A percentile compares a stretch with the other conserved stretches of the same genome.
phyloP scores from a whole-genome alignment of 495 filamentous ascomycete species.

The Tricharina praecox region DNA sequence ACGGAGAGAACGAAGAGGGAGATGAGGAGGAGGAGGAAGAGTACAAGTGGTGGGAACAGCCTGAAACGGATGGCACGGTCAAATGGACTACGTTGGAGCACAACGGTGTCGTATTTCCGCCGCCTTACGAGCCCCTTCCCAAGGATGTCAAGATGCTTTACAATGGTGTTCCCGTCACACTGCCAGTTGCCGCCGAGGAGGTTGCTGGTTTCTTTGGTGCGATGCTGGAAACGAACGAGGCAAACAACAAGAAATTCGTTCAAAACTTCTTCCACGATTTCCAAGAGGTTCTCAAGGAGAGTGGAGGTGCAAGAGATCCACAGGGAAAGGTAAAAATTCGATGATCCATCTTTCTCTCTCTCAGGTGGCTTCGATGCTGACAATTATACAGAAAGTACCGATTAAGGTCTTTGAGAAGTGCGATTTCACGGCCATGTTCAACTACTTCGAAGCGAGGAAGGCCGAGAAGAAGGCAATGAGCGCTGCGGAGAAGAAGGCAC shows the following conservation, averaged over 20 bases:
- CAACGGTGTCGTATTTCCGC: conserved; percentile 90
- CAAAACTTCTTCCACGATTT: conserved; percentile 96
- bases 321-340: conserved; percentile 53
- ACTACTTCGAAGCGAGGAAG: conserved; percentile 63
- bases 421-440: conserved; percentile 81
- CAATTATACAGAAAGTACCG: conserved; percentile 38
- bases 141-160: conserved; percentile 75
- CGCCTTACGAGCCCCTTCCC: conserved; percentile 69
- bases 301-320: conserved; percentile 68
- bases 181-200: conserved; percentile 78
- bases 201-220: conserved; percentile 82
- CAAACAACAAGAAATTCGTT: conserved; percentile 80
- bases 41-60: conserved; percentile 88
- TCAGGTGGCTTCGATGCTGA: conserved; percentile 11
- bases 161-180: conserved; percentile 56
- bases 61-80: conserved; percentile 78
- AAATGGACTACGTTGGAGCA: conserved; percentile 93
- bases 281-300: conserved; percentile 64
- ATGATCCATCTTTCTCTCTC: no score
- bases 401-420: conserved; percentile 85
- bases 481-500: conserved; percentile 73
- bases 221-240: conserved; percentile 86
- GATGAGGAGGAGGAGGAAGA: conserved; percentile 72
- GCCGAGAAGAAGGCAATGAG: conserved; percentile 62
- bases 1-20: conserved; percentile 38